Percentiles rank a stretch among this genome's conserved stretches.
Conservation (phyloP, 345 rosid genomes). For the Corchorus olitorius region DNA sequence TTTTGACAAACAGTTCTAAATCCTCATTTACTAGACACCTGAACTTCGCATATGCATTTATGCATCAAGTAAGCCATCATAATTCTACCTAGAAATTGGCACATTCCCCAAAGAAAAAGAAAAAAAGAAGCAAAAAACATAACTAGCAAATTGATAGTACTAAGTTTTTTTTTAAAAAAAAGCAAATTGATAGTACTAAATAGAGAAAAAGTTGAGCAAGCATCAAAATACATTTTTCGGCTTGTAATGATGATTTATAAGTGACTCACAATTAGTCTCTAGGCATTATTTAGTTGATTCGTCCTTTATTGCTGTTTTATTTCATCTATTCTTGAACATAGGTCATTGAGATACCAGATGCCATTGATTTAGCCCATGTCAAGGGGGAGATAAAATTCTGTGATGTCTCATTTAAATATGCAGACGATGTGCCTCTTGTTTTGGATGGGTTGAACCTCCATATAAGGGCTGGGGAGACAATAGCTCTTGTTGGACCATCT, state of each 20-base stretch:
- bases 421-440: conserved; percentile 53
- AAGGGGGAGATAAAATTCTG: conserved; percentile 75
- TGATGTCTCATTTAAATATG: conserved; percentile 70
- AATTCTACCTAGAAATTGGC: neutral
- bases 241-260: conserved; percentile 1
- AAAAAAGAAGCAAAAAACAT: no score
- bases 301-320: neutral
- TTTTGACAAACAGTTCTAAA: neutral
- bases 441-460: conserved; percentile 73
- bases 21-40: neutral
- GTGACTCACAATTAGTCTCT: neutral
- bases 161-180: neutral
- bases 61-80: neutral
- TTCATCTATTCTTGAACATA: conserved; percentile 36
- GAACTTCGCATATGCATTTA: neutral
- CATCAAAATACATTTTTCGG: neutral
- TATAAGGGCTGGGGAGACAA: conserved; percentile 88
- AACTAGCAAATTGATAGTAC: neutral
- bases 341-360: conserved; percentile 68
- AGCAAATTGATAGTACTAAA: neutral
- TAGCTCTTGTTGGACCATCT: conserved; percentile 91
- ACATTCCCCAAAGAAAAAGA: no score
- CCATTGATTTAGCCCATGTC: conserved; percentile 54
- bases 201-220: neutral
- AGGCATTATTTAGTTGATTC: neutral